Base-by-base conservation (phyloP, 2,329 filamentous ascomycete species). In the Xylaria sp. region DNA sequence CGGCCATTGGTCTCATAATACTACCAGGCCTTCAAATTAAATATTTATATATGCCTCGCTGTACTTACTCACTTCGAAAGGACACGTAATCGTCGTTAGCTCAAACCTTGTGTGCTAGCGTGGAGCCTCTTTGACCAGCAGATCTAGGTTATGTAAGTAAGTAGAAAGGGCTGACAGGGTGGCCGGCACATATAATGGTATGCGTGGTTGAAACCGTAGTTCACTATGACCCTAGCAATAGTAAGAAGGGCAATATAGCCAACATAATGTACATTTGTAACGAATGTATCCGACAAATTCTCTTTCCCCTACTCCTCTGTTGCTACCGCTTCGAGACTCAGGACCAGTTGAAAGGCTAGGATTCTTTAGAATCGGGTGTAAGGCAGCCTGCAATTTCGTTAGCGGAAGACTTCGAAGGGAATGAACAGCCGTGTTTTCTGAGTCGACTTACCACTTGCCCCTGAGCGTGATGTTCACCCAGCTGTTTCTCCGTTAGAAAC, bases 391-490 rank as follows among this genome's bases (percentile, higher is more conserved):
- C 23, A 12, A n/a, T 7, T 1, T 20, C 51, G 68, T 76, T 9
- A 76, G 72, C 60, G 12, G 6, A n/a, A 57, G 8, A 44, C n/a
- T 18, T 37, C 34, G 6, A 1, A 15, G 44, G 18, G 13, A 32
- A 58, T 52, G 32, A 12, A 28, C 5, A 28, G 28, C 28, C 28
- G 28, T 28, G 5, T 28, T 28, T 28, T 25, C 25, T 2, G 8
- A 41, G 59, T 32, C 39, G 37, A 75, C 76, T 73, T 72, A 77
- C 77, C 78, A 79, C 71, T 79, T 79, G 60, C 78, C 78, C 66
- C 78, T 66, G 10, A 79, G 69, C 0, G 75, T 78, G 59, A 79
- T 79, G 51, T 79, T 79, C 12, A 77, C 77, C 77, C 77, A 78
- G 32, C 77, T 78, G 50, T 32, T 28, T 50, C 6, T 20, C 32